Base-by-base conservation (phyloP, 1,284 basidiomycete genomes). In the Leccinum angustisporum region DNA sequence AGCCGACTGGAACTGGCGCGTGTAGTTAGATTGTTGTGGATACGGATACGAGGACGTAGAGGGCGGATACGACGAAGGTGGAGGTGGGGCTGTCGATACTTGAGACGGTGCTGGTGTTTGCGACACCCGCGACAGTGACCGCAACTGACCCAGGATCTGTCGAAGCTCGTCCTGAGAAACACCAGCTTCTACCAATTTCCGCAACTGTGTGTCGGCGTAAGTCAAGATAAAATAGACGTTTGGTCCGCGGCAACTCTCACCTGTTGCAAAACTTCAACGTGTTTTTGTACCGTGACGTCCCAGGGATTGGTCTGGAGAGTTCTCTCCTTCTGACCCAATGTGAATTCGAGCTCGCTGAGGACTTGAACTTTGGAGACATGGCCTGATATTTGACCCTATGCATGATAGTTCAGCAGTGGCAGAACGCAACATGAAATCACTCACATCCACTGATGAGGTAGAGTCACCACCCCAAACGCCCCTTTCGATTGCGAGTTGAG, bases 91-190 rank as follows among this genome's bases (percentile, higher is more conserved):
- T 61, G 68, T 46, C n/a, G 43, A 33, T 30, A 78, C 70, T 46
- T 80, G 76, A 33, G 80, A 72, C 25, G 77, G 69, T 33, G 58
- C 77, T 75, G 61, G 68, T 34, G 59, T 77, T 75, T 62, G 80
- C 14, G 69, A 50, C 34, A 61, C 75, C 57, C 85, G 83, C 30
- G 86, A 81, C 18, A 95, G 77, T 34, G 82, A 81, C 40, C 91
- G 87, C 6, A 97, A 75, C 71, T 95, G 92, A 36, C 78, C 75
- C 0, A 94, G 81, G 59, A 97, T 95, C 70, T 94, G 91, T 48
- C 82, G 81, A 31, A 96, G 80, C 71, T 96, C 91, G 30, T 86
- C 85, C 67, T 90, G 87, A 2, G 92, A 92, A 16, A 95, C 87
- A 14, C 90, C 89, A 2, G 86, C 83, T 70, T 91, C 87, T 1